phyloP scores from a whole-genome alignment of 306 rosid genomes.

The Glycine tomentella region DNA sequence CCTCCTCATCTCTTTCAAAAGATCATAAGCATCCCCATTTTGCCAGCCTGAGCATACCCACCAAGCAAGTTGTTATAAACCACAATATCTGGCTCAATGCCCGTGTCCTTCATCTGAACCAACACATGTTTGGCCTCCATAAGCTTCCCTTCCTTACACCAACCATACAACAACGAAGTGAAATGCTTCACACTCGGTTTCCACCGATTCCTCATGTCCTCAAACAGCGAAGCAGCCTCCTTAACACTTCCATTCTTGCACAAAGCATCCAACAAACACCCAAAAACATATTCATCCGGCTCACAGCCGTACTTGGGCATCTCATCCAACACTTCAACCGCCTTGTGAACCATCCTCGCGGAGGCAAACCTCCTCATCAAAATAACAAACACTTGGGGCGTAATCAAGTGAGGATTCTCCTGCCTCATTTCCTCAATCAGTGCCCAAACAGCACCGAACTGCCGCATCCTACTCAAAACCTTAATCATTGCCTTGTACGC shows the following conservation, averaged over 20 bases:
- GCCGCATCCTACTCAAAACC: conserved; percentile 80
- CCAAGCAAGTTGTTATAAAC: conserved; percentile 74
- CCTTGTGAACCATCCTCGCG: conserved; percentile 82
- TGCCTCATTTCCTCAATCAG: conserved; percentile 84
- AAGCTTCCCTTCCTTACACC: conserved; percentile 77
- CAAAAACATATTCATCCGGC: conserved; percentile 82
- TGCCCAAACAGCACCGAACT: conserved; percentile 88
- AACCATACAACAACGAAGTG: conserved; percentile 87
- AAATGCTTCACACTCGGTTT: conserved; percentile 69
- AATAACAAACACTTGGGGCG: conserved; percentile 70
- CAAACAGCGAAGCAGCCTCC: conserved; percentile 79
- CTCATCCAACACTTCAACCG: conserved; percentile 81
- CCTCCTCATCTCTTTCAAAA: conserved; percentile 77
- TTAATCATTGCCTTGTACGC: conserved; percentile 79
- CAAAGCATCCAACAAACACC: conserved; percentile 84
- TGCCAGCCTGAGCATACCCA: conserved; percentile 78
- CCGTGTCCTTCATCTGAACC: conserved; percentile 77
- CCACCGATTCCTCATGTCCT: conserved; percentile 74
- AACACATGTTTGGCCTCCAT: conserved; percentile 78
- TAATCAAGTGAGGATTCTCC: conserved; percentile 68
- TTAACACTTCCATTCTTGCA: conserved; percentile 84
- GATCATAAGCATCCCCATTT: conserved; percentile 84
- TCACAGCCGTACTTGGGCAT: conserved; percentile 88
- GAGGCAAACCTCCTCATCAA: conserved; percentile 89
- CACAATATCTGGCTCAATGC: conserved; percentile 77